Base-by-base conservation (phyloP, 352 stramenopile genomes). In the Globisporangium abappressorium region DNA sequence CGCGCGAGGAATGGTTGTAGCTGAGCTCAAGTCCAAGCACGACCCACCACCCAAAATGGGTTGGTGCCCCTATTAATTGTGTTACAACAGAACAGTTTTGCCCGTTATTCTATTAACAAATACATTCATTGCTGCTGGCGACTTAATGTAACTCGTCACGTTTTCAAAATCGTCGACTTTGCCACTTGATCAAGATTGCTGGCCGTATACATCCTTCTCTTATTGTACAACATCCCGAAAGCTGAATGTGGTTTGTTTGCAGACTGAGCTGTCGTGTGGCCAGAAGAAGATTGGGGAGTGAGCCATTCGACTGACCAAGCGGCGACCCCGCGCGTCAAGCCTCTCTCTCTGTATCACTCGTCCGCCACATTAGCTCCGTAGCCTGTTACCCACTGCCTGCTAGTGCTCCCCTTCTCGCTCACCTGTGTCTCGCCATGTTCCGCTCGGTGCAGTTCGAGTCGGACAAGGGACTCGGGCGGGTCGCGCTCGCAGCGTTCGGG, bases 371-470 rank as follows among this genome's bases (percentile, higher is more conserved):
- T 3, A 8, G 6, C 24, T 20, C 7, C 53, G 30, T 18, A 61
- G 20, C n/a, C 33, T 43, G 15, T 61, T n/a, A 18, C 22, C 15
- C 9, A 28, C 6, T 20, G n/a, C 14, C 43, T 33, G 28, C 33
- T 51, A 3, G 26, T 8, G 28, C 26, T 9, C 28, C 28, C 33
- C 18, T 33, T 22, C 8, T 15, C 26, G 20, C 54, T 5, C 22
- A 22, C 38, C 57, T 49, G 49, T 12, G 20, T 9, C 3, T 24
- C 55, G 15, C 55, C 66, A 93, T 93, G 85, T 86, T 91, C 67
- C 73, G 68, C 60, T 95, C 84, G 60, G 72, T 74, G 65, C 87
- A 93, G 71, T 96, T 96, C 74, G 78, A 73, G 70, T 90, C 77
- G 34, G 83, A 92, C 69, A 79, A 80, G 28, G 89, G 89, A 1